Evolutionary conservation across 2,329 filamentous ascomycete species (phyloP), one percentile per base, ranked within the genome.

Genomic region (Colletotrichum brevisporum): DNA sequence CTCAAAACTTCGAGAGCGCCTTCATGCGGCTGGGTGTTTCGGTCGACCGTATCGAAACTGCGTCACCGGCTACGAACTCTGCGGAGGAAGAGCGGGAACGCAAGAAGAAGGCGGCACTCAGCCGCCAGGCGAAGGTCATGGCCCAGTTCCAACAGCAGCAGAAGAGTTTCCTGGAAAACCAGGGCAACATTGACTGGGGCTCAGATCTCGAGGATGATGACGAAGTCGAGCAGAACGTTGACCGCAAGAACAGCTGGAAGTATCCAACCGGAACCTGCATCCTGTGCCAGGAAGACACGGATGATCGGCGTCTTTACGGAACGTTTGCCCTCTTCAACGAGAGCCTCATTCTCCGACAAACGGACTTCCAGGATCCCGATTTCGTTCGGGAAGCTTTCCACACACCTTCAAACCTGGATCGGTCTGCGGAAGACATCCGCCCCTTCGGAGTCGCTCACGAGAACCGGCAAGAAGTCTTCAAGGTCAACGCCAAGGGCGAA

Each of bases 71-170:
- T 15, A 87, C 85, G 63, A 87, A 85, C 62, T 85, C 89, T 6
- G 89, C 86, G 45, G 91, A 93, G 68, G 92, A 92, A 73, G 93
- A 95, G 76, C 88, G 89, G 16, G 93, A 95, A 78, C 84, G 90
- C 70, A 97, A 95, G 84, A 99, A 98, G 85, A 92, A 93, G 80
- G 93, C 95, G 60, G 96, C 96, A 0, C 82, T 95, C 48, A 95
- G 94, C 74, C 90, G 96, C 24, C 95, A 98, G 80, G 95, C 95
- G 2, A 92, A 90, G 76, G 94, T 99, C 39, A 98, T 99, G 95
- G 96, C 95, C 2, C 94, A 98, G 77, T 98, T 99, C 81, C 96
- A 98, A 78, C 92, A 97, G 77, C 95, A 99, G 77, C 97, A 98
- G 78, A 95, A 97, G 81, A 96, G 90, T 75, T 99, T 99, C 81